phyloP scores from a whole-genome alignment of 441 rosid species.

The Brassica balearica region DNA sequence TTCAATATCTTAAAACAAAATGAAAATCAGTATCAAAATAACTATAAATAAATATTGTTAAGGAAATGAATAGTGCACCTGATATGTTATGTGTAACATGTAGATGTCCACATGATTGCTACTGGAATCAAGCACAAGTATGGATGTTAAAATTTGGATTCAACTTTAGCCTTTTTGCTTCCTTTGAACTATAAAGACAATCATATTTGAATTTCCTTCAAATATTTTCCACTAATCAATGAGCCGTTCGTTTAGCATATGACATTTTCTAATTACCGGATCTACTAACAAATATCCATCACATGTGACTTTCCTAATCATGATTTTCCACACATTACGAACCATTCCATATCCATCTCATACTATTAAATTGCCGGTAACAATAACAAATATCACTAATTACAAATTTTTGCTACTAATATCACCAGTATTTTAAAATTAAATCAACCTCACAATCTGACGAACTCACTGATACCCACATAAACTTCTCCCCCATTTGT shows the following conservation, averaged over 20 bases:
- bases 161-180: not conserved
- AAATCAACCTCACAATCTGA: not conserved
- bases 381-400: not conserved
- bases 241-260: not conserved
- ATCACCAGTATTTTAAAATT: not conserved
- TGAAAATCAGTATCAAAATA: not conserved
- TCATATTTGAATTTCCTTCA: not conserved
- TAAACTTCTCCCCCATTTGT: not conserved
- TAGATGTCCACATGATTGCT: not conserved
- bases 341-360: not conserved
- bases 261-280: not conserved
- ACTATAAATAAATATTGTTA: not conserved
- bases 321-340: not conserved
- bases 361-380: not conserved
- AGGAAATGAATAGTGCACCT: not conserved
- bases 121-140: not conserved
- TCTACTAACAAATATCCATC: not conserved
- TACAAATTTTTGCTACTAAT: not conserved
- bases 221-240: not conserved
- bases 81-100: not conserved
- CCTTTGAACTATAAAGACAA: not conserved
- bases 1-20: not conserved
- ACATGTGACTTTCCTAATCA: not conserved
- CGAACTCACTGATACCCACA: not conserved
- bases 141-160: not conserved